Conservation (phyloP, 345 rosid species). For the Dovyalis caffra region DNA sequence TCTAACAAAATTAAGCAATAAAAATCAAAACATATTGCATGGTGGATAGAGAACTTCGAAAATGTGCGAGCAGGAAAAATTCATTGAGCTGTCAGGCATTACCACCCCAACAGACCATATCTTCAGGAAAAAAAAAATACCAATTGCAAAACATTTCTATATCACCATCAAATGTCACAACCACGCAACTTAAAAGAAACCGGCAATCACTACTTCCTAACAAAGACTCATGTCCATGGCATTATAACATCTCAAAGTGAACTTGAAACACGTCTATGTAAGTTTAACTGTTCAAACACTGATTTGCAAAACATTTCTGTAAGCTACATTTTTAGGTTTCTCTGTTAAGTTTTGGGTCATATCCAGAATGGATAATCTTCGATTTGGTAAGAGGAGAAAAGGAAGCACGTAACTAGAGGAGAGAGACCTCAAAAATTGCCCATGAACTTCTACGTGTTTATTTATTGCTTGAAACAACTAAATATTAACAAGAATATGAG, state of each 20-base stretch:
- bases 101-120: neutral
- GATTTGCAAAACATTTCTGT: neutral
- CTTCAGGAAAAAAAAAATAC: neutral
- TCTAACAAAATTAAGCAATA: neutral
- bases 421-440: neutral
- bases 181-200: neutral
- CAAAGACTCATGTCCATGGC: neutral
- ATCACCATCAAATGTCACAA: neutral
- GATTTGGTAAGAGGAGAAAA: too few relatives aligned
- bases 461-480: neutral
- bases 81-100: neutral
- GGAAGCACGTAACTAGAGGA: neutral
- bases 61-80: neutral
- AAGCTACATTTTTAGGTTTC: neutral
- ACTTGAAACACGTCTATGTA: neutral
- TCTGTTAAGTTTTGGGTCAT: neutral
- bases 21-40: neutral
- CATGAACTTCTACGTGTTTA: neutral
- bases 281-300: neutral
- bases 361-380: neutral
- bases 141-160: too few relatives aligned
- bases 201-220: neutral
- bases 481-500: neutral
- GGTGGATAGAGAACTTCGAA: neutral
- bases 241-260: neutral